Evolutionary conservation across 2,329 filamentous ascomycete genomes (phyloP).

Genomic region (Elsinoe arachidis): DNA sequence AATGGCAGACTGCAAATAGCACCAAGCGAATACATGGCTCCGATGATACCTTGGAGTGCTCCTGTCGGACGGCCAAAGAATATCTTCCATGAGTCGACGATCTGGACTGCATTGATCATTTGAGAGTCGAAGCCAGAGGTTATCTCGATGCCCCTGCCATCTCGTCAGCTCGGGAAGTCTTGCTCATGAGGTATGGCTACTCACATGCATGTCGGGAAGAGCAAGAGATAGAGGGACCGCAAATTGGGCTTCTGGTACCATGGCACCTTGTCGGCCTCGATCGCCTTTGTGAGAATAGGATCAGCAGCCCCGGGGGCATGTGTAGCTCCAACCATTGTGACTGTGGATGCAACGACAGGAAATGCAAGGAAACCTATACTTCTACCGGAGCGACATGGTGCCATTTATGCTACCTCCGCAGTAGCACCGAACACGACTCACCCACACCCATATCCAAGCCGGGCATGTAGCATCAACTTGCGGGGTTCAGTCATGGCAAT

Average conservation of each 20-base stretch:
- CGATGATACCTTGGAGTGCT: constrained; percentile 17
- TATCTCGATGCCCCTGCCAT: constrained; percentile 51
- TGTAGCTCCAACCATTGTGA: constrained; percentile 3
- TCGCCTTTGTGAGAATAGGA: constrained; percentile 19
- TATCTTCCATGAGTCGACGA: constrained; percentile 15
- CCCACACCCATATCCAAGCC: neutral
- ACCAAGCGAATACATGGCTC: constrained; percentile 17
- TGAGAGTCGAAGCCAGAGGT: constrained; percentile 52
- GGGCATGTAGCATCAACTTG: neutral
- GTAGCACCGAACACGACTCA: neutral
- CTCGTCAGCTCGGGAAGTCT: neutral
- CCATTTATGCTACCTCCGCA: too few species aligned
- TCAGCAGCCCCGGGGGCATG: constrained; percentile 13
- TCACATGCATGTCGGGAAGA: constrained; percentile 46
- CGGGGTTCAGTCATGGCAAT: neutral
- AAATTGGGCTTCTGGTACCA: constrained; percentile 56
- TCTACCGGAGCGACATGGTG: too few species aligned
- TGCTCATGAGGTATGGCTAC: neutral
- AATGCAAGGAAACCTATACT: too few species aligned
- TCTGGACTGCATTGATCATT: constrained; percentile 26
- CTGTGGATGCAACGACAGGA: neutral
- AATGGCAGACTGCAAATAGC: constrained; percentile 12
- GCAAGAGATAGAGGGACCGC: constrained; percentile 46
- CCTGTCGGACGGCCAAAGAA: constrained; percentile 17
- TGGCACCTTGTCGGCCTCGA: constrained; percentile 34